Base-by-base conservation (phyloP, 768 basidiomycete genomes). In the Tulasnella sp. region DNA sequence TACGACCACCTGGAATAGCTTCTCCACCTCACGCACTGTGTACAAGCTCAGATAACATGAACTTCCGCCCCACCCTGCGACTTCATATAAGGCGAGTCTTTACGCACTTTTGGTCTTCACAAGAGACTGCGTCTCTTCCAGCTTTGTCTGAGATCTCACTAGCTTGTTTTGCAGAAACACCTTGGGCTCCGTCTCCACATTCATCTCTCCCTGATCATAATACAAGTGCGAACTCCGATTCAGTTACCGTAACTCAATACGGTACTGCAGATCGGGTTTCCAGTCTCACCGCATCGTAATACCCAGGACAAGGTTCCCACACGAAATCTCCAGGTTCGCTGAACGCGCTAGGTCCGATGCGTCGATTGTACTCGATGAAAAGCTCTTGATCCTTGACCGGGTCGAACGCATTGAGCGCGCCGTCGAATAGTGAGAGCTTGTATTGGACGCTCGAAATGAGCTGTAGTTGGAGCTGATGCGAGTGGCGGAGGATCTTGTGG, bases 91-190 rank as follows among this genome's bases (percentile, higher is more conserved):
- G 41, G 45, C 27, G 17, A 48, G 25, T 24, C 3, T 8, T n/a
- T n/a, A 69, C 80, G 63, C 69, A 87, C 87, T 76, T 68, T 86
- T 86, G 5, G 75, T 64, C n/a, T 75, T 70, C 4, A 86, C 72
- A 12, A 82, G 64, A 3, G 81, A 75, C n/a, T 65, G 69, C 7
- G 87, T 68, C 63, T 90, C 87, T 53, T 73, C 66, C n/a, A 87
- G 66, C 71, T 85, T 88, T 31, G 69, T 72, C 57, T 79, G 76
- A 59, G 78, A 80, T 59, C 75, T 77, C 52, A 72, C 71, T 24
- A 90, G 75, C 63, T 83, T 85, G 68, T 92, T 92, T 72, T 92
- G 89, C 21, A 92, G 73, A 67, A 86, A 80, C 1, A 87, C 75
- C 69, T 87, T 90, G 0, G 89, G 82, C 7, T 77, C 78, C 21